Evolutionary conservation across 495 filamentous ascomycete genomes (phyloP).

Genomic region (Amniculicola lignicola): DNA sequence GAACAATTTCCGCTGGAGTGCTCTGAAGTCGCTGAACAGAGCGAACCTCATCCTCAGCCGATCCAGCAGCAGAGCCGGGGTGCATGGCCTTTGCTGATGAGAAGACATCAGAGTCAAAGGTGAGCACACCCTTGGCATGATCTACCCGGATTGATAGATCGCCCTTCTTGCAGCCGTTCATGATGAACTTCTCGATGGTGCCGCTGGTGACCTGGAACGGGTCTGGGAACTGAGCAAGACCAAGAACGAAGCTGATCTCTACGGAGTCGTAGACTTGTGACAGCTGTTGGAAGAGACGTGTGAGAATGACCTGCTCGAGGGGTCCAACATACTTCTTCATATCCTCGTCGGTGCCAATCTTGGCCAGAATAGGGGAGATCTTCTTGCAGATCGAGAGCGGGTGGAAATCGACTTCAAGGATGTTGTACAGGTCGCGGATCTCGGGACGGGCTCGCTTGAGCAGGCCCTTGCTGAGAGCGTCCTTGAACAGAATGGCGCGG

Average conservation of each 20-base stretch:
- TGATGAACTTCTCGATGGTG: conserved; percentile 99
- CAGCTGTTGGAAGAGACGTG: conserved; percentile 95
- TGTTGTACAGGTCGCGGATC: conserved; percentile 95
- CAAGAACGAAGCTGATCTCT: conserved; percentile 87
- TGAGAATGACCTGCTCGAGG: conserved; percentile 96
- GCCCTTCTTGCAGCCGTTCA: conserved; percentile 99
- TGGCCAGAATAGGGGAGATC: conserved; percentile 89
- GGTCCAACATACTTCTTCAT: conserved; percentile 95
- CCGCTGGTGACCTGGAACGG: conserved; percentile 89
- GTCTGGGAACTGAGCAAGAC: conserved; percentile 92
- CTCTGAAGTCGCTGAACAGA: conserved; percentile 93
- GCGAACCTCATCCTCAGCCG: conserved; percentile 79
- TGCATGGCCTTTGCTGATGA: conserved; percentile 92
- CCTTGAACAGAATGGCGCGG: conserved; percentile 87
- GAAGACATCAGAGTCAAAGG: conserved; percentile 97
- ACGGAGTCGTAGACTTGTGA: conserved; percentile 99
- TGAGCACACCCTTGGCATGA: conserved; percentile 88
- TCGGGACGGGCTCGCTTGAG: conserved; percentile 87
- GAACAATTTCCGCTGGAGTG: conserved; percentile 96
- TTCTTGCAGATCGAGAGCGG: conserved; percentile 98
- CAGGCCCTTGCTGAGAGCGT: conserved; percentile 90
- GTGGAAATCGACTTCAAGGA: conserved; percentile 98
- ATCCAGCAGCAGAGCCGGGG: conserved; percentile 78
- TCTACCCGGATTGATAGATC: conserved; percentile 95
- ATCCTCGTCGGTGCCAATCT: conserved; percentile 92